Evolutionary conservation across 805 yeast genomes (phyloP), one percentile per base, ranked within the genome.

Genomic region (Lipomyces orientalis): DNA sequence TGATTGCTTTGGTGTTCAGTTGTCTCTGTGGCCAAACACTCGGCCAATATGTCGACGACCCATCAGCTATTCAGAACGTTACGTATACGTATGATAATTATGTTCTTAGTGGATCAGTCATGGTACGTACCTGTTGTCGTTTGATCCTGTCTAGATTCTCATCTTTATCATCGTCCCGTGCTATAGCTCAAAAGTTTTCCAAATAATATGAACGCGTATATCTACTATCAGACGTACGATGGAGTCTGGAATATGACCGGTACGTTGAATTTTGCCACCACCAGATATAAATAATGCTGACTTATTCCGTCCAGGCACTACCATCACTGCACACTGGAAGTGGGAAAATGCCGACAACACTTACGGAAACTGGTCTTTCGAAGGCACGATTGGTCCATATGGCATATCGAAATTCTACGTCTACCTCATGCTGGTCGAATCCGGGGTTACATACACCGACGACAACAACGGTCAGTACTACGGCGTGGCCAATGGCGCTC

Each of bases 351-450:
- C 55, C 29, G 55, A 51, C 6, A 22, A 19, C 55, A 51, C 55
- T 51, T 51, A 51, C 55, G 55, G 55, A 51, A 51, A 51, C 12
- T 51, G 55, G 55, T 22, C 55, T 22, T 51, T 51, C 16, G 12
- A 16, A 1, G 55, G 55, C 14, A 25, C 55, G 6, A 7, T 51
- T 6, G 7, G 31, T 51, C 55, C 55, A 14, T 51, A 51, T 16
- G 55, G 55, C 2, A 51, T 51, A 22, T 51, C 55, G 19, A 51
- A 51, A 51, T 51, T 51, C 33, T 51, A 51, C 55, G 55, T 51
- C 10, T 29, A 29, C 14, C 55, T 51, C 7, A 6, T 4, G 55
- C 16, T 51, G 7, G 55, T 51, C 8, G 55, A 51, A 52, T 22
- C 33, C n/a, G 55, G 55, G 12, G 33, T 2, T 4, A 52, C 55